Evolutionary conservation across 2,329 filamentous ascomycete species (phyloP), one percentile per base, ranked within the genome.

Genomic region (Penicillium sp.): DNA sequence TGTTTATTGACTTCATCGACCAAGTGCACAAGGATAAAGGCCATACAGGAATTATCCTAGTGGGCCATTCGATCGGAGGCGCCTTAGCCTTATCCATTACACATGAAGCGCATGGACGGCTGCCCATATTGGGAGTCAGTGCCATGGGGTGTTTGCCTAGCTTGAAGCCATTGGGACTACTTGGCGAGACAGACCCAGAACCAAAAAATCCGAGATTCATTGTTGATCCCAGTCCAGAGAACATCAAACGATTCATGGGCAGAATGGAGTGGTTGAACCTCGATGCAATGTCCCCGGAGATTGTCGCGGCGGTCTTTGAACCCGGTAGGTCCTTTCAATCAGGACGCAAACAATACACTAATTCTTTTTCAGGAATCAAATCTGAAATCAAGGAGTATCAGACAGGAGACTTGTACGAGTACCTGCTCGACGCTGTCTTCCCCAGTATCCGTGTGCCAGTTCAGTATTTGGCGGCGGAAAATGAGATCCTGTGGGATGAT

Each of bases 1-100:
- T 53, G 2, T 59, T 68, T 54, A 61, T 61, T 40, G 60, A 64
- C n/a, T 59, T 61, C 44, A 67, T 68, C 26, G 56, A 65, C 33
- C 40, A 61, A 17, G 56, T 56, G 1, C 63, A 59, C 15, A 38
- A 44, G 13, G 42, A 54, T 10, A 19, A 44, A 35, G n/a, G 26
- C 38, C 37, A 33, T 22, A n/a, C 17, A 37, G 67, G 64, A 4
- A 61, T 68, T 26, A 63, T 68, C 7, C 19, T 65, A 1, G 49
- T 62, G 2, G 63, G 62, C 10, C 61, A 61, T 53, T 67, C 62
- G 15, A 47, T 68, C 8, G 64, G 65, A 15, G 67, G 45, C 17
- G 65, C 58, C 26, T 47, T 62, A 13, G 53, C 61, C 15, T 50
- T 71, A 49, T 54, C 61, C 53, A 67, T 72, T 45, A 47, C 61